Percentiles rank a stretch among this genome's conserved stretches.
Evolutionary conservation across 1,284 basidiomycete species (phyloP).

Genomic region (Athelia psychrophila): DNA sequence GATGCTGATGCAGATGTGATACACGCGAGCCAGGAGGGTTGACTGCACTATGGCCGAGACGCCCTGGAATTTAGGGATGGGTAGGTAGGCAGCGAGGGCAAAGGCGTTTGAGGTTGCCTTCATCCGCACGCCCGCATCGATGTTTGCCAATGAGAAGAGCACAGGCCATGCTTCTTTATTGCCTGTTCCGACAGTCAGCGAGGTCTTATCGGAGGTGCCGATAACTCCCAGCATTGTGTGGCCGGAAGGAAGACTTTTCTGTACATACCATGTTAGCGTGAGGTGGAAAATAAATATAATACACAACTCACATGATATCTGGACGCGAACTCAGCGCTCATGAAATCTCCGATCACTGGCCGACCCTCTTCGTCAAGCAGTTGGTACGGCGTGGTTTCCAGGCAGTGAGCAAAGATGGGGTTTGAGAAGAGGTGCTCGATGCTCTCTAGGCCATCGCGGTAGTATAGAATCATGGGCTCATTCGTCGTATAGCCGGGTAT

Average conservation of each 20-base stretch:
- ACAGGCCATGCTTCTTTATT: not conserved
- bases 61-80: constrained; percentile 2
- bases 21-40: not conserved
- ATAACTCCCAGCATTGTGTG: not conserved
- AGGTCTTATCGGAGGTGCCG: constrained; percentile 2
- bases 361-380: not conserved
- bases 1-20: not conserved
- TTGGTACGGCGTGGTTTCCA: not conserved
- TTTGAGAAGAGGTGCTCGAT: not conserved
- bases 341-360: constrained; percentile 1
- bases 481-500: not conserved
- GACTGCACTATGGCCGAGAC: constrained; percentile 3
- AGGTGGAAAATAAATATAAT: not conserved
- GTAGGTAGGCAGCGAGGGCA: not conserved
- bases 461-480: not conserved
- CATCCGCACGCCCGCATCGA: not conserved
- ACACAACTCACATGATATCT: not conserved
- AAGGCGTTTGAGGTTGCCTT: constrained; percentile 1
- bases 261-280: not conserved
- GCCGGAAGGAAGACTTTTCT: not conserved
- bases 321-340: constrained; percentile 2
- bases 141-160: not conserved
- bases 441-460: constrained; percentile 1
- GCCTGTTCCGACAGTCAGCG: constrained; percentile 1
- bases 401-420: constrained; percentile 2